These are phyloP conservation scores for Hypoxylon crocopeplum DNA, from an alignment of 495 filamentous ascomycete species.

Conservation along the genomic window DNA sequence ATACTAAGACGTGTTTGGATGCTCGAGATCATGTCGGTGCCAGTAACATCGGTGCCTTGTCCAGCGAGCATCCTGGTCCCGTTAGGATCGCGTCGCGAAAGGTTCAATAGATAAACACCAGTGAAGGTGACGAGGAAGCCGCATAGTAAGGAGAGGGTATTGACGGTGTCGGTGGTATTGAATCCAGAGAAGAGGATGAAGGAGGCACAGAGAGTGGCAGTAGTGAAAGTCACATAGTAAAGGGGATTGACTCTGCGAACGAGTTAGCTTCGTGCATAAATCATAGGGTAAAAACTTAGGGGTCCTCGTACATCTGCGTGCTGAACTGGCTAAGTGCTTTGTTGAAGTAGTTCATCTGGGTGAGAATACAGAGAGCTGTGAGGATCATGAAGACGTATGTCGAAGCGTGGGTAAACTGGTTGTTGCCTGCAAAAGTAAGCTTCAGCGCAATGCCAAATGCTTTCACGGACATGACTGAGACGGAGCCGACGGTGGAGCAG, in stretches of 20 bases:
- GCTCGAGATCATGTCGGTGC: conserved; percentile 89
- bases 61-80: conserved; percentile 71
- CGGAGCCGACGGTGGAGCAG: conserved; percentile 93
- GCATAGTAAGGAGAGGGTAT: conserved; percentile 89
- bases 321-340: conserved; percentile 97
- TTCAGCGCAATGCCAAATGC: conserved; percentile 97
- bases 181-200: conserved; percentile 98
- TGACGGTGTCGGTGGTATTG: conserved; percentile 92
- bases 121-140: conserved; percentile 97
- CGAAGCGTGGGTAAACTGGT: conserved; percentile 91
- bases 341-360: conserved; percentile 99
- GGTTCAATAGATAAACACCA: conserved; percentile 95
- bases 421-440: conserved; percentile 86
- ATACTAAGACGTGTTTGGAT: conserved; percentile 89
- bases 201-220: conserved; percentile 89
- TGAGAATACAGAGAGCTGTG: conserved; percentile 89
- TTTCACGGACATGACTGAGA: conserved; percentile 98
- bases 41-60: conserved; percentile 76
- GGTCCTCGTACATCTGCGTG: conserved; percentile 81
- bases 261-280: conserved; percentile 40
- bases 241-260: conserved; percentile 86
- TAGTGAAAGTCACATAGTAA: conserved; percentile 99
- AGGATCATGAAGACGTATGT: conserved; percentile 98
- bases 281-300: background rate
- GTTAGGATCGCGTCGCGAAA: conserved; percentile 88